Percentiles rank a stretch among this genome's conserved stretches.
These are phyloP conservation scores for Chlamydomonas eustigma DNA, from an alignment of 139 green algal species.

Conservation along the genomic window DNA sequence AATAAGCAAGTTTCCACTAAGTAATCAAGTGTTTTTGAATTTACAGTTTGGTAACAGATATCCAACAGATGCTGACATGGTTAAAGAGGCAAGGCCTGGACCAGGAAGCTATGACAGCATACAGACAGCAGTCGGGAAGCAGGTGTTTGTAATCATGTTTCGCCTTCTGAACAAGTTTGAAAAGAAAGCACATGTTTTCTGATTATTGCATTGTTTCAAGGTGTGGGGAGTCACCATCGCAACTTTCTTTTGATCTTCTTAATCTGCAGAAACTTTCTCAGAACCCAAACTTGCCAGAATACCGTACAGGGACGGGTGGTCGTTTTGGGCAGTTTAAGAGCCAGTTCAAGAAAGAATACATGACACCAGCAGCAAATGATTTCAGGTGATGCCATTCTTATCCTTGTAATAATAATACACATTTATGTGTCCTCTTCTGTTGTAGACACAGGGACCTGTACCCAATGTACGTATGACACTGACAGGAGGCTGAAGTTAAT, in stretches of 20 bases:
- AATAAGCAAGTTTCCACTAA: too few species aligned
- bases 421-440: conserved; percentile 7
- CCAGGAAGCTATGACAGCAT: neutral
- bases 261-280: neutral
- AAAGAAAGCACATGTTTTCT: too few species aligned
- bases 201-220: too few species aligned
- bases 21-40: too few species aligned
- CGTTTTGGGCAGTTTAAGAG: neutral
- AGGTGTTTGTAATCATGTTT: neutral
- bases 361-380: neutral
- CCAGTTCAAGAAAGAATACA: neutral
- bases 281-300: neutral
- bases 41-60: conserved; percentile 7
- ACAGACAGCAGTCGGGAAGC: conserved; percentile 5
- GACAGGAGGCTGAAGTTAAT: too few species aligned
- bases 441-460: too few species aligned
- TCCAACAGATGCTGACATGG: conserved; percentile 1
- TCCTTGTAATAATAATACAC: too few species aligned
- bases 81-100: neutral
- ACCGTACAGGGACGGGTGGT: neutral
- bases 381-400: too few species aligned
- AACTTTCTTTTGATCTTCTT: too few species aligned
- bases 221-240: too few species aligned
- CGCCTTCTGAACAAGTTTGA: too few species aligned
- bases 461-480: too few species aligned